Evolutionary conservation across 306 rosid genomes (phyloP), one percentile per base, ranked within the genome.

Genomic region (Vachellia pachyceras): DNA sequence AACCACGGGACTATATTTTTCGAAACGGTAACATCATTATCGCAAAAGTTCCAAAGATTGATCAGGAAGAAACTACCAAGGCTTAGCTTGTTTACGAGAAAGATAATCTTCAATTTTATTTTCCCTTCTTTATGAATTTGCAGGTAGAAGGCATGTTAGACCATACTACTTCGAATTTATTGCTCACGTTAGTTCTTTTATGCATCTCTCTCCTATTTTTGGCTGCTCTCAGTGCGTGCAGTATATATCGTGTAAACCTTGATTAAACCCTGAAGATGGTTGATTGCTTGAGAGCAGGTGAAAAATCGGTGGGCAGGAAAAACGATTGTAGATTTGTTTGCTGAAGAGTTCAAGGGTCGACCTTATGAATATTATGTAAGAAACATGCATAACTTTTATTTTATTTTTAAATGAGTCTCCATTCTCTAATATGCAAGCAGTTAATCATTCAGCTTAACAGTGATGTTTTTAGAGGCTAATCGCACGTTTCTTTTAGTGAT

Each of bases 101-200:
- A 54, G 39, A 74, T 74, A 39, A 55, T 18, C n/a, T 52, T 44
- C 39, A 15, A 10, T 35, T 36, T 73, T 33, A 7, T 33, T 70
- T 42, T 23, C 7, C 10, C 3, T 0, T 6, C 80, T 75, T 60
- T 25, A 79, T 66, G 39, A 80, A 87, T 84, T 3, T 76, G 89
- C 92, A 96, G 99, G 99, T 77, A 86, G 80, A 85, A 83, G 99
- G 76, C 86, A 74, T 29, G 99, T 96, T 58, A 83, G 76, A 78
- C 99, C 98, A 17, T 96, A 96, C 88, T 92, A 96, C 90, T 96
- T 96, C 87, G 97, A 96, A 87, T 93, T 93, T 84, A 92, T 93
- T 14, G 87, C 75, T 23, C 75, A 70, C 57, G 75, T 70, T 23
- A 44, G 40, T 70, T 70, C n/a, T 12, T 13, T 70, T n/a, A 39